These are phyloP conservation scores for Colletotrichum cuscutae DNA, from an alignment of 2,329 filamentous ascomycete species.

Conservation along the genomic window DNA sequence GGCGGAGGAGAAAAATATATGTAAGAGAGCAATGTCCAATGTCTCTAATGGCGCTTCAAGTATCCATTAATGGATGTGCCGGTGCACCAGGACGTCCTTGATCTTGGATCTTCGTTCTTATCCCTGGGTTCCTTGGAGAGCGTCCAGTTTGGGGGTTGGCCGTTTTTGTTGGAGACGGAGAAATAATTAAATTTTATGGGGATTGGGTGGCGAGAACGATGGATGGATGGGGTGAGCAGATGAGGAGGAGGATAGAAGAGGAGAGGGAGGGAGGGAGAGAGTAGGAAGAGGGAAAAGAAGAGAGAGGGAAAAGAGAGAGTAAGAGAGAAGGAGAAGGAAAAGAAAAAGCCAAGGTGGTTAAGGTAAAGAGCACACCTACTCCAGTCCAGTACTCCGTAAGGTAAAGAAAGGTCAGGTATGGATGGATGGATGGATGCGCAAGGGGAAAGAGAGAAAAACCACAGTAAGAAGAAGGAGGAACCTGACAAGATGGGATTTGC, in stretches of 20 bases:
- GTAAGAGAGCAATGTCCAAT: constrained; percentile 30
- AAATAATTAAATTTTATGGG: not conserved
- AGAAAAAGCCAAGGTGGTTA: constrained; percentile 12
- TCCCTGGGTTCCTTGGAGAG: not conserved
- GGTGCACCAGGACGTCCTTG: constrained; percentile 6
- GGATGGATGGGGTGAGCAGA: constrained; percentile 16
- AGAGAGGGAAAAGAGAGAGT: constrained; percentile 16
- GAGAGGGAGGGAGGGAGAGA: not conserved
- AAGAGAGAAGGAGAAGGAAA: not conserved
- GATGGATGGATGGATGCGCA: not conserved
- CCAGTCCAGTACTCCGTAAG: not conserved
- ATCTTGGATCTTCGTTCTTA: not conserved
- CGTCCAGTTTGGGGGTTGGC: not conserved
- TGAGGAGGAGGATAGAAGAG: constrained; percentile 14
- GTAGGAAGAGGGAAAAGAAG: constrained; percentile 3
- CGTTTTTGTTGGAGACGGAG: constrained; percentile 12
- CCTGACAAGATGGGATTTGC: not conserved
- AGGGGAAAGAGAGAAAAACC: not conserved
- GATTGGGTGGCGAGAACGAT: constrained; percentile 25
- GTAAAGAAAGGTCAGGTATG: not conserved
- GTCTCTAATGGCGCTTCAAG: constrained; percentile 19
- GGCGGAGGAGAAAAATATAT: constrained; percentile 26
- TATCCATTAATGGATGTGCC: constrained; percentile 14
- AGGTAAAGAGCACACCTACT: constrained; percentile 9
- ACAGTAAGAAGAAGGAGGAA: constrained; percentile 14